Evolutionary conservation across 371 early-diverging fungal species (phyloP).

Genomic region (Lichtheimia corymbifera): DNA sequence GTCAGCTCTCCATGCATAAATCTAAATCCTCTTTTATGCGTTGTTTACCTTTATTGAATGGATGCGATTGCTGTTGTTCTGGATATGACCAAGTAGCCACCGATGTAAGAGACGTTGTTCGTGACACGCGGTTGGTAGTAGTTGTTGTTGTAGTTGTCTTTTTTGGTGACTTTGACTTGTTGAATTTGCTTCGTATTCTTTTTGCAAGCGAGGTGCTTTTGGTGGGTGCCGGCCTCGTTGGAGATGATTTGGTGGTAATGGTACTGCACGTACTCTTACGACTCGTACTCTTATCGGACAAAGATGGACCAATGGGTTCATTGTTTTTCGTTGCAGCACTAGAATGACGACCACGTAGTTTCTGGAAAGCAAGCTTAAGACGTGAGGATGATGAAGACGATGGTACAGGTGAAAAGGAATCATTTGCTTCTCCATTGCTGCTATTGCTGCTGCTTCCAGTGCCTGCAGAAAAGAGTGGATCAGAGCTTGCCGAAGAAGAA

Average conservation of each 20-base stretch:
- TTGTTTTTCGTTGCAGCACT: no score
- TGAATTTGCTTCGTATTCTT: slow-evolving; percentile 19
- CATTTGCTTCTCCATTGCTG: neutral
- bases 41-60: no score
- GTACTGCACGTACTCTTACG: no score
- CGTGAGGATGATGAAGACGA: slow-evolving; percentile 9
- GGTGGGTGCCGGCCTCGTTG: neutral
- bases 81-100: neutral
- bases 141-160: neutral
- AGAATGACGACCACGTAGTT: slow-evolving; percentile 2
- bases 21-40: no score
- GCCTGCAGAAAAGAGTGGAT: no score
- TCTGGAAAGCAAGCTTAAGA: slow-evolving; percentile 11
- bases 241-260: no score
- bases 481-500: neutral
- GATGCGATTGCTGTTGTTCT: no score
- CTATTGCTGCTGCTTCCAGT: neutral
- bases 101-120: neutral
- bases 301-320: no score
- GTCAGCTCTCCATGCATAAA: no score
- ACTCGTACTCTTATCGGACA: no score
- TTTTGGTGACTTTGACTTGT: slow-evolving; percentile 5
- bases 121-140: neutral
- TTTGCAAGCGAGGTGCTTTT: slow-evolving; percentile 19
- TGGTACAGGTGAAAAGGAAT: slow-evolving; percentile 1